These are phyloP conservation scores for Cyphellophora europaea DNA, from an alignment of 2,329 filamentous ascomycete genomes.

Conservation along the genomic window DNA sequence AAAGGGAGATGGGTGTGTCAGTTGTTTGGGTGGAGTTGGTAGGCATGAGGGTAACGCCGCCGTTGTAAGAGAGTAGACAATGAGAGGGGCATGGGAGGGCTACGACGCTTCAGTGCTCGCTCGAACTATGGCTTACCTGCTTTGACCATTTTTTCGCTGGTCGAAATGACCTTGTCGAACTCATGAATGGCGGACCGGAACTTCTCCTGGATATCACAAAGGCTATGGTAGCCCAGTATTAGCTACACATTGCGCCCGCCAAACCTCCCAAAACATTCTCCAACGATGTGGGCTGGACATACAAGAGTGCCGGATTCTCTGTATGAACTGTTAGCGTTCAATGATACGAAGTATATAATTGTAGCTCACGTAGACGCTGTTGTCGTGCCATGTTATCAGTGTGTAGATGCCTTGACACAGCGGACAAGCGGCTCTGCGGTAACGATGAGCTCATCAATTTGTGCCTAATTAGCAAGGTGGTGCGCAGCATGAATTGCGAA, in stretches of 20 bases:
- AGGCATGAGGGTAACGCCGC: no score
- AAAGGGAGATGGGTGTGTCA: conserved; percentile 22
- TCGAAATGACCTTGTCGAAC: conserved; percentile 68
- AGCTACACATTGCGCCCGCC: background rate
- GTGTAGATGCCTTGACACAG: background rate
- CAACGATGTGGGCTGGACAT: conserved; percentile 14
- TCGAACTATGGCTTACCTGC: no score
- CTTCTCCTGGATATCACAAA: conserved; percentile 93
- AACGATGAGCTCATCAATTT: background rate
- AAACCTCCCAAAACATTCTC: conserved; percentile 2
- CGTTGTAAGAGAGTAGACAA: no score
- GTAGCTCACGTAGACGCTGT: no score
- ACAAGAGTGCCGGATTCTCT: conserved; percentile 41
- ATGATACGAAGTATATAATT: no score
- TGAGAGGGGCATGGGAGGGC: background rate
- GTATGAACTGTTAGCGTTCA: no score
- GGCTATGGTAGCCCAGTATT: conserved; percentile 29
- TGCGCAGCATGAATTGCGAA: no score
- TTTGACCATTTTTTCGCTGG: conserved; percentile 58
- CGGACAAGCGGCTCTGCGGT: background rate
- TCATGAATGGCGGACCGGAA: conserved; percentile 77
- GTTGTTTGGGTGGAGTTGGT: no score
- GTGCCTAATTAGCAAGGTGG: no score
- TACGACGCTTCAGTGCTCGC: background rate
- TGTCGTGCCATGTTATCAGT: background rate